A percentile compares a stretch with the other conserved stretches of the same genome.
Conservation (phyloP, 2,329 filamentous ascomycete genomes). For the Fusarium chuoi region DNA sequence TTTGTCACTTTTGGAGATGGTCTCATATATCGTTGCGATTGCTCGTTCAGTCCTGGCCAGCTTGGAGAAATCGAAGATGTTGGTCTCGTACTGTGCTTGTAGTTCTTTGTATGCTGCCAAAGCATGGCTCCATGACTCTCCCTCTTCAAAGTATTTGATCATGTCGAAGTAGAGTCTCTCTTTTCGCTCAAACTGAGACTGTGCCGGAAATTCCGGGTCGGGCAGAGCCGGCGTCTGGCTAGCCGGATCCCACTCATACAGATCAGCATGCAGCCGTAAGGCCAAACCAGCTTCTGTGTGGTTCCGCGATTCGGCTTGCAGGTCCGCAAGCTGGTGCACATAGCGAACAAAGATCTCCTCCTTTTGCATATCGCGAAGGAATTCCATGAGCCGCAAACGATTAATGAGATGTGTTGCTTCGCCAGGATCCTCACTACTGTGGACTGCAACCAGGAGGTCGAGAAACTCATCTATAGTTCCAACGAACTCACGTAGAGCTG, state of each 20-base stretch:
- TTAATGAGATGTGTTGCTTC: constrained; percentile 89
- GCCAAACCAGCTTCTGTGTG: constrained; percentile 89
- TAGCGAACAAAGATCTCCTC: constrained; percentile 97
- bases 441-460: constrained; percentile 89
- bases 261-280: constrained; percentile 87
- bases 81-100: constrained; percentile 88
- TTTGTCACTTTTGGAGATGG: constrained; percentile 82
- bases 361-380: constrained; percentile 94
- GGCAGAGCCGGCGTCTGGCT: constrained; percentile 71
- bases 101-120: constrained; percentile 90
- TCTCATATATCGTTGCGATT: constrained; percentile 92
- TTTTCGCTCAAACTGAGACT: constrained; percentile 91
- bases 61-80: constrained; percentile 90
- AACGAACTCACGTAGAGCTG: constrained; percentile 81
- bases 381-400: constrained; percentile 91
- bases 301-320: constrained; percentile 81
- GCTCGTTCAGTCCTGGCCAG: constrained; percentile 88
- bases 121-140: constrained; percentile 92
- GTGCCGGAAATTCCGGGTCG: constrained; percentile 82
- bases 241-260: constrained; percentile 89
- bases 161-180: constrained; percentile 93
- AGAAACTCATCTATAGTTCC: constrained; percentile 89
- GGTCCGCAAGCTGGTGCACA: constrained; percentile 86
- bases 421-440: constrained; percentile 76
- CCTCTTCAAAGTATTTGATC: constrained; percentile 94